Conservation (phyloP, 106 monocot species). For the Acanthochlamys bracteata region DNA sequence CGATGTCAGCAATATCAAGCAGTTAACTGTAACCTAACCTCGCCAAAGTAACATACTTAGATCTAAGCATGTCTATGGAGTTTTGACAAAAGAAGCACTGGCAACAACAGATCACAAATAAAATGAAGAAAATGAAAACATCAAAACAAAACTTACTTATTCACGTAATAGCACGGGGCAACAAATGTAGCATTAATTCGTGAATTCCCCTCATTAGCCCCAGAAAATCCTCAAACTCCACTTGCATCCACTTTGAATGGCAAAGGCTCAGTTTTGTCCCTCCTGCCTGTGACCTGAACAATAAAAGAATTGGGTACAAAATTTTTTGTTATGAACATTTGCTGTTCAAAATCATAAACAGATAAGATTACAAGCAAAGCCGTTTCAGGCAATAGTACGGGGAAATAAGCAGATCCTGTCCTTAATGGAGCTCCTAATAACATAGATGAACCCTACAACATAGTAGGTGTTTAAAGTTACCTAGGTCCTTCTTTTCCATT, state of each 20-base stretch:
- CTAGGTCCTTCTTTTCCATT: too few relatives aligned
- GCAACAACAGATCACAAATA: too few relatives aligned
- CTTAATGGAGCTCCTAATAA: too few relatives aligned
- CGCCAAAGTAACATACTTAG: not conserved
- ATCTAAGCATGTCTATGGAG: not conserved
- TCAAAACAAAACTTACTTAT: conserved; percentile 51
- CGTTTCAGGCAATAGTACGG: too few relatives aligned
- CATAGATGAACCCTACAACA: too few relatives aligned
- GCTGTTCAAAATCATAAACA: not conserved
- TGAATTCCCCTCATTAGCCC: conserved; percentile 68
- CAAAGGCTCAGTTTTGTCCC: conserved; percentile 85
- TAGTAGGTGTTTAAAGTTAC: too few relatives aligned
- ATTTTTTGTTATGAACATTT: not conserved
- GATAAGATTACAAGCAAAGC: not conserved
- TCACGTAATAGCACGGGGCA: conserved; percentile 83
- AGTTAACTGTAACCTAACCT: too few relatives aligned
- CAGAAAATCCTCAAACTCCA: conserved; percentile 72
- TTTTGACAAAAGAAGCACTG: not conserved
- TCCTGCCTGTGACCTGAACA: conserved; percentile 90
- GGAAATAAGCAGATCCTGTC: too few relatives aligned
- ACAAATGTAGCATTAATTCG: conserved; percentile 73
- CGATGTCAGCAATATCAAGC: too few relatives aligned
- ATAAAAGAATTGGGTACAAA: not conserved
- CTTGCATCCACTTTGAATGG: conserved; percentile 88
- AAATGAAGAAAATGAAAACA: not conserved